Percentiles rank a stretch among this genome's conserved stretches.
Evolutionary conservation across 345 rosid species (phyloP).

Genomic region (Gossypioides kirkii): DNA sequence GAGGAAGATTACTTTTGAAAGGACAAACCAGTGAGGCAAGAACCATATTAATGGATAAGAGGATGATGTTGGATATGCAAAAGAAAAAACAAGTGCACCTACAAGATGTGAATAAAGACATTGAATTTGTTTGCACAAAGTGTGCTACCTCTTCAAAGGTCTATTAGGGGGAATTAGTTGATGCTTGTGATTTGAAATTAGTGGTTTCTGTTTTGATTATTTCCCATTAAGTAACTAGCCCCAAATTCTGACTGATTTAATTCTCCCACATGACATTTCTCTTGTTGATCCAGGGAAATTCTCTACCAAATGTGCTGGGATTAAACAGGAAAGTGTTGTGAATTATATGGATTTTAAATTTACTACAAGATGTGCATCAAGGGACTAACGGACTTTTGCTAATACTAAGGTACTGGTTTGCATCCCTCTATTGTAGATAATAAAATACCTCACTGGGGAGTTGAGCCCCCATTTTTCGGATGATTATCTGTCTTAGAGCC

Average conservation of each 20-base stretch:
- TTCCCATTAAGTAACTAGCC: not conserved
- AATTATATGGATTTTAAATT: not conserved
- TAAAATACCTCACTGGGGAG: too few species aligned
- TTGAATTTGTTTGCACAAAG: not conserved
- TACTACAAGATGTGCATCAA: not conserved
- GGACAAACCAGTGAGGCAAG: not conserved
- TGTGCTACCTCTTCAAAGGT: not conserved
- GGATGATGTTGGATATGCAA: not conserved
- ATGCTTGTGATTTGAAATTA: not conserved
- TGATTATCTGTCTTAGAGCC: too few species aligned
- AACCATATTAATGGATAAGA: not conserved
- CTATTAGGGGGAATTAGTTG: not conserved
- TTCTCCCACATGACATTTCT: not conserved
- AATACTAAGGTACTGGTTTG: too few species aligned
- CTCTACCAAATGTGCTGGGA: not conserved
- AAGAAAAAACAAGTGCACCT: not conserved
- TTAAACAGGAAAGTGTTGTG: not conserved
- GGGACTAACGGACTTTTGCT: not conserved
- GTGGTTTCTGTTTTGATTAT: not conserved
- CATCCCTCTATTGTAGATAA: too few species aligned
- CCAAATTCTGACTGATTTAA: not conserved
- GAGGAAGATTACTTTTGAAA: not conserved
- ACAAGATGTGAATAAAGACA: not conserved
- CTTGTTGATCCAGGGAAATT: not conserved
- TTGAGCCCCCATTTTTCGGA: too few species aligned